Conservation (phyloP, 2,329 filamentous ascomycete genomes). For the Sarocladium kiliense region DNA sequence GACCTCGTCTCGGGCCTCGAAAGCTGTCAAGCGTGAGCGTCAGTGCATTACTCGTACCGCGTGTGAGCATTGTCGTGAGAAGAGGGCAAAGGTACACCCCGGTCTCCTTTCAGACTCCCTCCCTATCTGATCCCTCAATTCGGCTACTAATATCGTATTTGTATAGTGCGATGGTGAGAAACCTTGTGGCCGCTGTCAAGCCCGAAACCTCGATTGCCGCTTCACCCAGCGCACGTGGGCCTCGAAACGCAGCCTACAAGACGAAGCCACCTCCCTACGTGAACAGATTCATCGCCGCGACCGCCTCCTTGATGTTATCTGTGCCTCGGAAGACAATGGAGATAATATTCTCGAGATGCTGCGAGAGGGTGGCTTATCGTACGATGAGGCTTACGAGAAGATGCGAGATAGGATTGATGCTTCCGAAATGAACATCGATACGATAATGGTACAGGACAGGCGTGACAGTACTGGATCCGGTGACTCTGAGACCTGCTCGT, state of each 20-base stretch:
- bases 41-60: conserved; percentile 4
- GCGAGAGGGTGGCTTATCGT: background rate
- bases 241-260: conserved; percentile 2
- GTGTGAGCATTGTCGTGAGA: conserved; percentile 5
- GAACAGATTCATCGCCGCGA: conserved; percentile 1
- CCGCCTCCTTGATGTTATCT: conserved; percentile 2
- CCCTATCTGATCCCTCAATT: too few relatives aligned
- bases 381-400: conserved; percentile 1
- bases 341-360: background rate
- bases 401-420: background rate
- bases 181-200: conserved; percentile 5
- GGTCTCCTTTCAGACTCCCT: background rate
- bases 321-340: background rate
- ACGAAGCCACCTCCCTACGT: conserved; percentile 1
- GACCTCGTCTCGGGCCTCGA: background rate
- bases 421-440: background rate
- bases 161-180: conserved; percentile 3
- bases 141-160: too few relatives aligned
- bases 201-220: conserved; percentile 2
- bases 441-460: background rate
- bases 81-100: conserved; percentile 2
- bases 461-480: background rate
- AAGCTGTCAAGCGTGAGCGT: background rate
- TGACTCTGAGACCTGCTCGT: background rate
- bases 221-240: conserved; percentile 5